These are phyloP conservation scores for Aspergillus saccharolyticus DNA, from an alignment of 495 filamentous ascomycete species.

Conservation along the genomic window DNA sequence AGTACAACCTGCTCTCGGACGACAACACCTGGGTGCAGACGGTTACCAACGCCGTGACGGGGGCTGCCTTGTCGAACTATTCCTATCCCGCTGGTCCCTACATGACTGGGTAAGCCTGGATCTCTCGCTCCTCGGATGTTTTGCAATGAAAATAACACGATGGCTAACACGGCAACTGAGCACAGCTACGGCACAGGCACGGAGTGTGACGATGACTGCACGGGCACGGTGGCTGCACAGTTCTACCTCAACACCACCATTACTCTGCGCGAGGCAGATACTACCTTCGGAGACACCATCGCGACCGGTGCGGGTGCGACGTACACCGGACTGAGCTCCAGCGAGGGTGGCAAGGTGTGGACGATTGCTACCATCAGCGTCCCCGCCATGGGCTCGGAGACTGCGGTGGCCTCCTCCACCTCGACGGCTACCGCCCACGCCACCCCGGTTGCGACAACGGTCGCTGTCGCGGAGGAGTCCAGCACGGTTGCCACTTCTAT, in stretches of 20 bases:
- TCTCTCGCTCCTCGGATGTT: background rate
- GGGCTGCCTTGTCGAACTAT: constrained; percentile 27
- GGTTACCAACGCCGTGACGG: constrained; percentile 31
- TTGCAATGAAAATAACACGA: background rate
- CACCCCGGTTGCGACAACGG: background rate
- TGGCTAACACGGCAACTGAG: background rate
- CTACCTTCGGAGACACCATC: constrained; percentile 32
- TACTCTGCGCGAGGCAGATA: constrained; percentile 29
- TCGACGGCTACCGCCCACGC: background rate
- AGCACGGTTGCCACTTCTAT: background rate
- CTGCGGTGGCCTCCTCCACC: background rate
- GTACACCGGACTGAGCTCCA: constrained; percentile 27
- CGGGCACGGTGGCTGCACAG: constrained; percentile 30
- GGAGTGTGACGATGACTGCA: constrained; percentile 32
- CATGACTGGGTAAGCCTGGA: constrained; percentile 30
- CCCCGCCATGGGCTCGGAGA: constrained; percentile 23
- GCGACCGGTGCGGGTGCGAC: constrained; percentile 23
- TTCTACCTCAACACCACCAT: constrained; percentile 33
- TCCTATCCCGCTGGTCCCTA: constrained; percentile 28
- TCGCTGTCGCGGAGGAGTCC: background rate
- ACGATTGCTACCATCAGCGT: constrained; percentile 29
- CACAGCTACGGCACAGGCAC: constrained; percentile 35
- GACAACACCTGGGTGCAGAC: constrained; percentile 34
- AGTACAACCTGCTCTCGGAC: constrained; percentile 29
- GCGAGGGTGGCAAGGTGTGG: constrained; percentile 32